Conservation (phyloP, 2,329 filamentous ascomycete species). For the Cercospora zeina region DNA sequence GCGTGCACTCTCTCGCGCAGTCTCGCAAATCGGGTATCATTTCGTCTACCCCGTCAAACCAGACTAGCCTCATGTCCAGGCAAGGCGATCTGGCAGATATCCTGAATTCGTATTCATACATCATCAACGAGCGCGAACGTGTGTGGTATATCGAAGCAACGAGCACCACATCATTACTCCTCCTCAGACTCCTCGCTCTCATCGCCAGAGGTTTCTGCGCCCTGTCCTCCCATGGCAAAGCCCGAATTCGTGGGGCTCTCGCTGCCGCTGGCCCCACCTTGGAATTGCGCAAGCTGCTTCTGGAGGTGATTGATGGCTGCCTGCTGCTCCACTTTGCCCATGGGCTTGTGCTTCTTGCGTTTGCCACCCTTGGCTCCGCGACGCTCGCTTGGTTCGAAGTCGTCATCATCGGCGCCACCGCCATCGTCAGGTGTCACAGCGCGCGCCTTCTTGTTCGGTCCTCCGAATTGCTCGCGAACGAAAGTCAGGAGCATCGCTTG, state of each 20-base stretch:
- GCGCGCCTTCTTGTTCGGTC: conserved; percentile 33
- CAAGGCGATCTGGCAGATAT: not conserved
- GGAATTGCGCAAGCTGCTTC: conserved; percentile 53
- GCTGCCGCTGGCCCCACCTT: conserved; percentile 30
- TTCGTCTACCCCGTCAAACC: conserved; percentile 2
- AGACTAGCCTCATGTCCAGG: conserved; percentile 10
- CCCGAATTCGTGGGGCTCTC: conserved; percentile 29
- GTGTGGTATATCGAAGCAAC: conserved; percentile 9
- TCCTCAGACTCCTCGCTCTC: conserved; percentile 42
- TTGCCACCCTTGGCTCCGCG: conserved; percentile 43
- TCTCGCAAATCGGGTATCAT: not conserved
- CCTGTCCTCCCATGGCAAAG: conserved; percentile 23
- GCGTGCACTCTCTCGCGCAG: not conserved
- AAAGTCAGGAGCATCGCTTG: conserved; percentile 58
- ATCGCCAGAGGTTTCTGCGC: conserved; percentile 36
- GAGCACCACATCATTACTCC: conserved; percentile 32
- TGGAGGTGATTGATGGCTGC: conserved; percentile 64
- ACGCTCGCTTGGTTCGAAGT: conserved; percentile 47
- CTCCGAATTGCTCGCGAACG: conserved; percentile 49
- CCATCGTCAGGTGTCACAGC: conserved; percentile 39
- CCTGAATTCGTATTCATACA: conserved; percentile 19
- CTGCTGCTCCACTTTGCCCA: conserved; percentile 72
- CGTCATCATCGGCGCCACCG: conserved; percentile 48
- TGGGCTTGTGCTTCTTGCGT: conserved; percentile 73
- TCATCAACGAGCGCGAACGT: conserved; percentile 15